Evolutionary conservation across 176 grass and related monocot species (phyloP).

Genomic region (Hordeum vulgare): MorexV3_pseudomolecules_assembly NC_058521.1:197312380-197312879

Average conservation of each 20-base stretch:
- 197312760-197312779: background rate
- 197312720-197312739: background rate
- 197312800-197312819: background rate
- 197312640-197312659: background rate
- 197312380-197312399: no score
- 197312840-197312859: background rate
- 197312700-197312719: background rate
- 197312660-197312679: background rate
- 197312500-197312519: no score
- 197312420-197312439: no score
- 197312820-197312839: conserved; percentile 6
- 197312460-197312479: no score
- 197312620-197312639: background rate
- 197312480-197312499: no score
- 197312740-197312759: background rate
- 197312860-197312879: background rate
- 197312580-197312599: background rate
- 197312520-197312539: no score
- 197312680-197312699: conserved; percentile 26
- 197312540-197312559: no score
- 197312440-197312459: no score
- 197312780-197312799: background rate
- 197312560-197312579: background rate
- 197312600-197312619: no score
- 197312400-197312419: no score